Evolutionary conservation across 768 basidiomycete species (phyloP), one percentile per base, ranked within the genome.

Genomic region (Podaxis sp.): DNA sequence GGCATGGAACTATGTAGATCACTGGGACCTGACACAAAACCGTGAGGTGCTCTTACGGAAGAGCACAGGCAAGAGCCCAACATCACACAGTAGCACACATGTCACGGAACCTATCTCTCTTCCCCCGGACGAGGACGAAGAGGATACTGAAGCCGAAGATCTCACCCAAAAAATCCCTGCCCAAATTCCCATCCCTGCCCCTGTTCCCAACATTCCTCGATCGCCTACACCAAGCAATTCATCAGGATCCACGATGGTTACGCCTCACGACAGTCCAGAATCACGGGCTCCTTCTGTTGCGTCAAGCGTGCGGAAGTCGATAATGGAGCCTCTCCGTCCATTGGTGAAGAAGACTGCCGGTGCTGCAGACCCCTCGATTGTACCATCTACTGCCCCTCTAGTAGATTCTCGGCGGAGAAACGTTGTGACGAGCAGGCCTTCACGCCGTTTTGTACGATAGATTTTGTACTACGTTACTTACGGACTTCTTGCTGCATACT

Each of bases 1-100:
- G 36, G 73, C 75, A 33, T 90, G 89, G 86, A 78, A 88, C 64
- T 88, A 88, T 64, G 78, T 80, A 5, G 88, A 90, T 65, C 74
- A 84, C 55, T 94, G 93, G 91, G 81, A 85, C 46, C 74, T 90
- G 63, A 92, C 91, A 5, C 77, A 84, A 64, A 79, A 76, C 61
- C 84, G 93, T 28, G 84, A 88, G 3, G 76, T 79, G 5, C 73
- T 95, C 30, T 67, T 95, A 78, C 78, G 39, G 57, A 68, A 38
- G 61, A 58, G 15, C 52, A 63, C 28, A 33, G 22, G 30, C 57
- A 57, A 71, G 75, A 75, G 55, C 74, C 71, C 19, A 40, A 61
- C 22, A n/a, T 19, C n/a, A 22, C 46, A 12, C 13, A 59, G 17
- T 12, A 33, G 11, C 33, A 17, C 33, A 13, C 53, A 42, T 36